Evolutionary conservation across 1,284 basidiomycete genomes (phyloP).

Genomic region (Boletellus deceptivus): DNA sequence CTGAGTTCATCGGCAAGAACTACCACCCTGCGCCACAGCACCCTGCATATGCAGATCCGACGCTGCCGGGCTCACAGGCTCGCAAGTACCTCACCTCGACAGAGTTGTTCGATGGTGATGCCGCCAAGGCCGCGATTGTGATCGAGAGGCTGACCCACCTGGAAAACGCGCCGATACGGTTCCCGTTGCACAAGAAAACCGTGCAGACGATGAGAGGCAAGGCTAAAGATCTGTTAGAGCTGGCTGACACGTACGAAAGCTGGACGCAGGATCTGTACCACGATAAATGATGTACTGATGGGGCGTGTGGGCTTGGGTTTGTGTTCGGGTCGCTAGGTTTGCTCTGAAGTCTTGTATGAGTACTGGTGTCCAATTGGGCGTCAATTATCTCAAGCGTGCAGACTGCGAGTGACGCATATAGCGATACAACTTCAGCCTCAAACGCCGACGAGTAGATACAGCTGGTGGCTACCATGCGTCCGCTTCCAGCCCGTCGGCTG

Average conservation of each 20-base stretch:
- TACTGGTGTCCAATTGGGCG: not conserved
- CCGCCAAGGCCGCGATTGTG: slow-evolving; percentile 13
- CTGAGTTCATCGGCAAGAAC: slow-evolving; percentile 9
- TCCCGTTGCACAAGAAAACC: slow-evolving; percentile 20
- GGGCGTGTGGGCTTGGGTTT: not conserved
- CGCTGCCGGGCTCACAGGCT: not conserved
- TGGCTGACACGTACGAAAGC: slow-evolving; percentile 18
- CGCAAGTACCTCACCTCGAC: slow-evolving; percentile 1
- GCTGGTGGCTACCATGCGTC: too few species aligned
- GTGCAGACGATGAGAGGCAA: slow-evolving; percentile 18
- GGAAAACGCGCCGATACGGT: slow-evolving; percentile 19
- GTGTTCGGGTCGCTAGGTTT: not conserved
- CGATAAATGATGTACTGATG: not conserved
- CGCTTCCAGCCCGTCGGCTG: too few species aligned
- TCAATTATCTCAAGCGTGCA: too few species aligned
- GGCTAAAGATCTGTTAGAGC: slow-evolving; percentile 14
- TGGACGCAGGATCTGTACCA: slow-evolving; percentile 23
- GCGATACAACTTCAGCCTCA: too few species aligned
- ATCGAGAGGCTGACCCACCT: slow-evolving; percentile 19
- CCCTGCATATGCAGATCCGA: slow-evolving; percentile 22
- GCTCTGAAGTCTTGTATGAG: not conserved
- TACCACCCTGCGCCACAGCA: slow-evolving; percentile 8
- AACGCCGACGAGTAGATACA: too few species aligned
- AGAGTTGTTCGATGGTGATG: slow-evolving; percentile 13
- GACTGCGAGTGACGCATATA: too few species aligned